Conservation (phyloP, 2,329 filamentous ascomycete genomes). For the Hypoxylon sp. region DNA sequence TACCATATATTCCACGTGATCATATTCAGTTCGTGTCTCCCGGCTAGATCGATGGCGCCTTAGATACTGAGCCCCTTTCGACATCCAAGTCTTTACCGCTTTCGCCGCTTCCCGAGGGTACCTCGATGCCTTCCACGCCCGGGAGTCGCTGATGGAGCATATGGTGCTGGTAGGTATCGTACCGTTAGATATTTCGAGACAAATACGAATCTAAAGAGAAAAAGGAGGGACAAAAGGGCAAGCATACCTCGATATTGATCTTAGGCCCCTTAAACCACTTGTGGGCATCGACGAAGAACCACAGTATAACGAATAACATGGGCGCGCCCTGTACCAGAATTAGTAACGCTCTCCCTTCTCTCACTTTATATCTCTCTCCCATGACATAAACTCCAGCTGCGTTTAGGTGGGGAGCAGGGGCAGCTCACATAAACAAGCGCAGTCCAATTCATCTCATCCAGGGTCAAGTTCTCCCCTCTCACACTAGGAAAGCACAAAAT, state of each 20-base stretch:
- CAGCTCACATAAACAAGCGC: conserved; percentile 67
- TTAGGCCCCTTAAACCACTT: conserved; percentile 81
- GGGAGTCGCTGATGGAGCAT: conserved; percentile 48
- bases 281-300: conserved; percentile 74
- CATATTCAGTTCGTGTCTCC: neutral
- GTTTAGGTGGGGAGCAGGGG: neutral
- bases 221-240: neutral
- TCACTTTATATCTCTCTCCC: too few species aligned
- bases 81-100: conserved; percentile 41
- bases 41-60: conserved; percentile 32
- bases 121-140: conserved; percentile 43
- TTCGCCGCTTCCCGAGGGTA: neutral
- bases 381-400: neutral
- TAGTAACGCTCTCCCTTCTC: too few species aligned
- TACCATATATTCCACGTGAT: neutral
- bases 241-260: conserved; percentile 70
- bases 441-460: conserved; percentile 76
- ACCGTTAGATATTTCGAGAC: conserved; percentile 8
- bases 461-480: conserved; percentile 67
- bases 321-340: conserved; percentile 65
- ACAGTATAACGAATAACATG: conserved; percentile 71
- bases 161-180: conserved; percentile 42
- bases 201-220: neutral
- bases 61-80: conserved; percentile 48
- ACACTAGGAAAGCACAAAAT: conserved; percentile 75